Evolutionary conservation across 1,284 basidiomycete genomes (phyloP), one percentile per base, ranked within the genome.

Genomic region (Austropuccinia psidii): DNA sequence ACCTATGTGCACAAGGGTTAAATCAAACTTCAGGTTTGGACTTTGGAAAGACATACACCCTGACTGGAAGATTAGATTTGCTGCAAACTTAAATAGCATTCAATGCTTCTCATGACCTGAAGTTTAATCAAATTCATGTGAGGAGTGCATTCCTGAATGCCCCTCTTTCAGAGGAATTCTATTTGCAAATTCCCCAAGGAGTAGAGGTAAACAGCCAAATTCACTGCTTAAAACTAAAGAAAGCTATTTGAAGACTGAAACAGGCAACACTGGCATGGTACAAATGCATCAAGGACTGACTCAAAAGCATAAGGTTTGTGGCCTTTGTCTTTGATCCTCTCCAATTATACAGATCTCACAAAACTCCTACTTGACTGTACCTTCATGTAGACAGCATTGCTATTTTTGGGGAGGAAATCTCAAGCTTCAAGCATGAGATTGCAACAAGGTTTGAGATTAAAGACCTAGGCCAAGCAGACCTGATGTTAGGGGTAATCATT

Each of bases 51-150:
- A 61, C 35, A 2, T 61, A 24, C 29, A 21, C 58, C 27, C 58
- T 39, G 27, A 61, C 58, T 1, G 58, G 58, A 61, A 61, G 43
- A 41, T 17, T 61, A 4, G 29, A 24, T 5, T 61, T 39, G 21
- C 58, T 61, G 21, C 37, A 39, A 11, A 17, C 43, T 4, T 39
- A 41, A 4, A 61, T 61, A 17, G 8, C 35, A 3, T 61, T 61
- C 43, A 39, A 35, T 39, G 37, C 43, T 7, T 39, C 39, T 13
- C 11, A n/a, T 13, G 24, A 43, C 21, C 24, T 61, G 15, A 11
- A 61, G 24, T 61, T 61, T 27, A 35, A 61, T 43, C 58, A 61
- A 61, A 41, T 61, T 24, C 24, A 61, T 24, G 58, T 61, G 6
- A 61, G 43, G 21, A 41, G 37, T n/a, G 33, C 60, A 3, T 62